phyloP scores from a whole-genome alignment of 164 flowering plant species.

The Stephania cephalantha region DNA sequence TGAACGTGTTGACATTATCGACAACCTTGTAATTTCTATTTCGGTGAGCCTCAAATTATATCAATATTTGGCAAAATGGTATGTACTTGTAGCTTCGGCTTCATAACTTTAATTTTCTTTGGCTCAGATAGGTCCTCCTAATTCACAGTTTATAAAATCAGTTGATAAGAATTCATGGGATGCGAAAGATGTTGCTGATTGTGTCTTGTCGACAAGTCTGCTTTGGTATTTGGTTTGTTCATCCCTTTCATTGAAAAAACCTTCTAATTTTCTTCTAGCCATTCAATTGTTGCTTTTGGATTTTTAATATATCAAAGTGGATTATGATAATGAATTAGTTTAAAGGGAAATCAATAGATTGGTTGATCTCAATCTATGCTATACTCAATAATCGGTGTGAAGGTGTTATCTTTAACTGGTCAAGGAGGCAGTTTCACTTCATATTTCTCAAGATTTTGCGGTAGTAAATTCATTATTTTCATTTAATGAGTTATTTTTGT shows the following conservation, averaged over 20 bases:
- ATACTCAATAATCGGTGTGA: not conserved
- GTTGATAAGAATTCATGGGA: conserved; percentile 74
- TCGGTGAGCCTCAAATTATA: conserved; percentile 43
- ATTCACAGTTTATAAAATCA: conserved; percentile 53
- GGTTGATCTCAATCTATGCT: not conserved
- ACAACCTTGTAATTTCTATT: conserved; percentile 84
- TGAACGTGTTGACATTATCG: conserved; percentile 85
- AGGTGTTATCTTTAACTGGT: not conserved
- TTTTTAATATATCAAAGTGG: not conserved
- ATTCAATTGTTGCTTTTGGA: not conserved
- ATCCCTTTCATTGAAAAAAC: not conserved
- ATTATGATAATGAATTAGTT: not conserved
- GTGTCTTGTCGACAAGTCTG: conserved; percentile 90
- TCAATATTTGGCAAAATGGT: conserved; percentile 1
- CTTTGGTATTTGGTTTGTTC: conserved; percentile 22
- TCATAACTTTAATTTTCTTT: conserved; percentile 22
- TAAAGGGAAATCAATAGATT: not conserved
- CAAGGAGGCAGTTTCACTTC: not conserved
- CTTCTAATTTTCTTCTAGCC: not conserved
- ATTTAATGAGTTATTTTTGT: conserved; percentile 19
- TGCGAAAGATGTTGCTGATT: conserved; percentile 92
- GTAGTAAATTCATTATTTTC: conserved; percentile 1
- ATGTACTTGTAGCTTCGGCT: conserved; percentile 6
- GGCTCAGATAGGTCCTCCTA: conserved; percentile 94
- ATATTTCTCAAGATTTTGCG: not conserved